A percentile compares a stretch with the other conserved stretches of the same genome.
Conservation (phyloP, 1,284 basidiomycete species). For the Somion occarium region DNA sequence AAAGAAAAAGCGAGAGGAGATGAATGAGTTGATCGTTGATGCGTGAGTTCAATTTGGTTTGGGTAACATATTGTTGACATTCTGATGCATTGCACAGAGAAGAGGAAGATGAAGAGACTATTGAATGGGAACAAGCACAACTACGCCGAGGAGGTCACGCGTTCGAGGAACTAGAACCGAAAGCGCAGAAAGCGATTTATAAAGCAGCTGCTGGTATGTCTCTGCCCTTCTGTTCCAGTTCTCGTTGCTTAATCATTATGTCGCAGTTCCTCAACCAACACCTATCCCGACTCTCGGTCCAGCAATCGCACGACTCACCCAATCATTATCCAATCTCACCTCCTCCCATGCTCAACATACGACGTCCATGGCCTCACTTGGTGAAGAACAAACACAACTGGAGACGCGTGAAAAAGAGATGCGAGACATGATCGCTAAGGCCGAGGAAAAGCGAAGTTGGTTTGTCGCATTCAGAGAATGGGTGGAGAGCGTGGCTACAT, state of each 20-base stretch:
- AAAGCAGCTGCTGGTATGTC: slow-evolving; percentile 71
- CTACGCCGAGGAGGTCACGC: slow-evolving; percentile 68
- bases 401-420: slow-evolving; percentile 77
- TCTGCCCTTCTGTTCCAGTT: slow-evolving; percentile 1
- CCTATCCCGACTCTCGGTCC: slow-evolving; percentile 54
- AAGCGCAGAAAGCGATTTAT: slow-evolving; percentile 51
- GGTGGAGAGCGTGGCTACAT: slow-evolving; percentile 83
- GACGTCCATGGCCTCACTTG: slow-evolving; percentile 54
- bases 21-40: slow-evolving; percentile 86
- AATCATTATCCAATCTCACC: slow-evolving; percentile 63
- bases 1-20: slow-evolving; percentile 63
- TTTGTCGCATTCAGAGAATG: slow-evolving; percentile 82
- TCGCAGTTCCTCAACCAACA: slow-evolving; percentile 54
- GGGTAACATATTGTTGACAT: slow-evolving; percentile 10
- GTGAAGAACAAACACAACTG: slow-evolving; percentile 65
- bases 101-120: slow-evolving; percentile 84
- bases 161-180: slow-evolving; percentile 28
- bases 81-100: slow-evolving; percentile 40
- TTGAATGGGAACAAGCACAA: slow-evolving; percentile 90
- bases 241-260: slow-evolving; percentile 15
- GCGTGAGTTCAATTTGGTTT: slow-evolving; percentile 48
- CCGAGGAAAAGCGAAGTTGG: slow-evolving; percentile 85
- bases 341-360: slow-evolving; percentile 69
- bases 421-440: slow-evolving; percentile 71
- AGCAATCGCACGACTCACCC: slow-evolving; percentile 53